Percentiles rank a stretch among this genome's conserved stretches.
Evolutionary conservation across 164 flowering plant species (phyloP).

Genomic region (Aristolochia contorta): DNA sequence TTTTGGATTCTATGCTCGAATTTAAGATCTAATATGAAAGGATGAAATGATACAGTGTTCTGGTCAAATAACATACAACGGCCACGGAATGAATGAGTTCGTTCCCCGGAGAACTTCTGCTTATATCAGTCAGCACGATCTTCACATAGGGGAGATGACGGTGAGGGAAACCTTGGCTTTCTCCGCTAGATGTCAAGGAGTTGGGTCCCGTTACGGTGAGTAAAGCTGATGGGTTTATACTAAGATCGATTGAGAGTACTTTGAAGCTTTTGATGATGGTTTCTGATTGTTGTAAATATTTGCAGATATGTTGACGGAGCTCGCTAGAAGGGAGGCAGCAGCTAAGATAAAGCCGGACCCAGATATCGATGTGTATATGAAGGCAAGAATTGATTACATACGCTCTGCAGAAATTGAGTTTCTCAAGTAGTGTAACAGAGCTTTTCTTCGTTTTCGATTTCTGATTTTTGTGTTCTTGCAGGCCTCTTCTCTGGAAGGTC

Average conservation of each 20-base stretch:
- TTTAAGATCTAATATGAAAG: too few relatives aligned
- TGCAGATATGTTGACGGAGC: constrained; percentile 23
- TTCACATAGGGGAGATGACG: constrained; percentile 54
- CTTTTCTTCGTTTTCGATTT: background rate
- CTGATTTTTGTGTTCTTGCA: constrained; percentile 18
- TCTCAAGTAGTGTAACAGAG: too few relatives aligned
- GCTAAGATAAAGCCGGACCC: constrained; percentile 24
- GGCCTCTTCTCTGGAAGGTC: constrained; percentile 23
- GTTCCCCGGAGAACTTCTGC: constrained; percentile 60
- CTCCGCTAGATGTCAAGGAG: constrained; percentile 62
- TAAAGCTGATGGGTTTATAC: background rate
- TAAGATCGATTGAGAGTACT: background rate
- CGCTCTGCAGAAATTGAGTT: too few relatives aligned
- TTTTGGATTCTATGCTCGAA: background rate
- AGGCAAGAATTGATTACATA: constrained; percentile 12
- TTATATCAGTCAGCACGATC: constrained; percentile 55
- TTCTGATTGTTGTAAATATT: background rate
- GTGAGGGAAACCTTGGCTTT: constrained; percentile 52
- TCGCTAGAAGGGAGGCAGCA: constrained; percentile 23
- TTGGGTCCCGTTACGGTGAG: constrained; percentile 43
- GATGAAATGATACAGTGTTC: constrained; percentile 20
- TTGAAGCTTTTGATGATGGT: background rate
- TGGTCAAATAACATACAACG: constrained; percentile 56
- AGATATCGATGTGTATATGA: constrained; percentile 28
- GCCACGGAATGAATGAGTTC: constrained; percentile 58